phyloP scores from a whole-genome alignment of 2,329 filamentous ascomycete species.

The Exophiala sp. region DNA sequence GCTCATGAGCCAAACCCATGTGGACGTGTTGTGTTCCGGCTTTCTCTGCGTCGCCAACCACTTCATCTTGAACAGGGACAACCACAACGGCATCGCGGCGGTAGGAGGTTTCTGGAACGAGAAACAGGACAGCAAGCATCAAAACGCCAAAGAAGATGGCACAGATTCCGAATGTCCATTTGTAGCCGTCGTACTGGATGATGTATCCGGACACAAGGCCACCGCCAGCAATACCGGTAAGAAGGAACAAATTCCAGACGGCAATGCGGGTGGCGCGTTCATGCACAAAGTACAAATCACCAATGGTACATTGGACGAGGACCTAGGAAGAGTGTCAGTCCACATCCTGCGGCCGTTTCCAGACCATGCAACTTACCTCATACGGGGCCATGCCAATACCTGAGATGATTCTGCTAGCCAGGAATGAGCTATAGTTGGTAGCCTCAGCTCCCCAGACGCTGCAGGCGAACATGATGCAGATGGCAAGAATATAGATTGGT shows the following conservation, averaged over 20 bases:
- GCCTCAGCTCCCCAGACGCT: conserved; percentile 38
- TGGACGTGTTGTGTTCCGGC: conserved; percentile 11
- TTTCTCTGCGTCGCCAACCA: conserved; percentile 24
- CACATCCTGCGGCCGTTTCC: not conserved
- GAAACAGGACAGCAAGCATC: conserved; percentile 32
- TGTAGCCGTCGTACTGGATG: conserved; percentile 27
- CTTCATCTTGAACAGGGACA: conserved; percentile 23
- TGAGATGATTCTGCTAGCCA: conserved; percentile 42
- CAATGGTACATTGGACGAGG: conserved; percentile 51
- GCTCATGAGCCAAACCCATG: conserved; percentile 20
- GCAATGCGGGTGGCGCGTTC: conserved; percentile 34
- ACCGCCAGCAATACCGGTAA: conserved; percentile 37
- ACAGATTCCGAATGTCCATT: conserved; percentile 21
- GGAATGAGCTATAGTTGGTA: conserved; percentile 36
- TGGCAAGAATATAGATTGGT: conserved; percentile 40
- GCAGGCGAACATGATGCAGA: conserved; percentile 35
- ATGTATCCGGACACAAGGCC: conserved; percentile 44
- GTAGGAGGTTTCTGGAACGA: conserved; percentile 39
- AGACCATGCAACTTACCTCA: conserved; percentile 29
- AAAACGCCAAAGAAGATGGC: conserved; percentile 33
- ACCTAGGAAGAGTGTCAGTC: conserved; percentile 6
- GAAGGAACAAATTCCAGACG: conserved; percentile 41
- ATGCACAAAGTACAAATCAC: conserved; percentile 41
- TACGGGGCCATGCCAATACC: conserved; percentile 43
- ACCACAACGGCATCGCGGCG: conserved; percentile 34